Base-by-base conservation (phyloP, 768 basidiomycete genomes). In the Calocybe indica region DNA sequence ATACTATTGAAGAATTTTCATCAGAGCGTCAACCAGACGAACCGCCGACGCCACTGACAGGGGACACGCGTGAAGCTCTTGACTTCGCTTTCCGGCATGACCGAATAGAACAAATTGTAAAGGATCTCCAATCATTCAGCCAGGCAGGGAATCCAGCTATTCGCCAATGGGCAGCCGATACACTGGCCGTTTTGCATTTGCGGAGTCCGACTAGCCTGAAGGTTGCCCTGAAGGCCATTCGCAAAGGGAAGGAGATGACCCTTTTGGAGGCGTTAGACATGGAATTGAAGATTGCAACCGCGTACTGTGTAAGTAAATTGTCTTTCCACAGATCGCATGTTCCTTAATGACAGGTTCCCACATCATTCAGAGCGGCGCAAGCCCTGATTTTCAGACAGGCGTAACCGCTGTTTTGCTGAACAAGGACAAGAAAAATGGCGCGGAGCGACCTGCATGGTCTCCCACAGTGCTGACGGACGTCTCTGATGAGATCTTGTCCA, bases 131-230 rank as follows among this genome's bases (percentile, higher is more conserved):
- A 43, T 54, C 73, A 22, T 67, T 80, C 30, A 55, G 54, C 5
- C 57, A 57, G 12, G 63, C 70, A 46, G 55, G 69, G 12, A 72
- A 75, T 57, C 60, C 65, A 38, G 67, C 64, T 8, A 71, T 92
- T 43, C 72, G 72, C 43, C 60, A 65, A 37, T 98, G 94, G 93
- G 94, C 95, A 5, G 63, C 69, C 48, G 63, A 75, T 48, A 92
- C 92, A 3, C 64, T 88, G 48, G 67, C 71, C 10, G 68, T 70
- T 31, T 67, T 99, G 48, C 70, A 78, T 36, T 53, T 76, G 55
- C 80, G 91, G 37, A 93, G 92, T 65, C 95, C 95, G 8, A 96
- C 94, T 1, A 93, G 92, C 56, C 74, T 97, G 54, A 90, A 89
- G 62, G 86, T 98, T 33, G 80, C 94, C n/a, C 72, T 98, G 14